Evolutionary conservation across 75 land plant species (phyloP).

Genomic region (Chamaecyparis obtusa): DNA sequence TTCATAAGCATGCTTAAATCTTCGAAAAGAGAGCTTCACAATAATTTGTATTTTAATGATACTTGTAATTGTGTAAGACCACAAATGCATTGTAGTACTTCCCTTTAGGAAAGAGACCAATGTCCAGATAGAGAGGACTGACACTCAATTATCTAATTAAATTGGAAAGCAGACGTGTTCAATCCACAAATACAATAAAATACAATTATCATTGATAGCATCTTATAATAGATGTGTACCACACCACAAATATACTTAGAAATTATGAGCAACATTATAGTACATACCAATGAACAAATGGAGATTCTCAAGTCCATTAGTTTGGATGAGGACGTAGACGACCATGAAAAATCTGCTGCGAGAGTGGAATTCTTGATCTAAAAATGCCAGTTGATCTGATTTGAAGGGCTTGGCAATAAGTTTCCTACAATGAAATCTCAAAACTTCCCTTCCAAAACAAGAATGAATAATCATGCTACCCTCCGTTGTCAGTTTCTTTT

Average conservation of each 20-base stretch:
- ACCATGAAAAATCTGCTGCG: background rate
- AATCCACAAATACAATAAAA: background rate
- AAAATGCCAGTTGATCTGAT: background rate
- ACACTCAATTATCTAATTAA: background rate
- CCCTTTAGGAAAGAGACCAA: too few relatives aligned
- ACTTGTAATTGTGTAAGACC: too few relatives aligned
- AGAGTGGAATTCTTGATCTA: background rate
- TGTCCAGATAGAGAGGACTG: background rate
- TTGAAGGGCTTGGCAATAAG: background rate
- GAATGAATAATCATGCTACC: background rate
- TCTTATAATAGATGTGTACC: too few relatives aligned
- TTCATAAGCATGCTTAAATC: background rate
- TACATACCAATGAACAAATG: background rate
- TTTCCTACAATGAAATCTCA: background rate
- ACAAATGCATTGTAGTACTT: too few relatives aligned
- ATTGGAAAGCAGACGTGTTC: background rate
- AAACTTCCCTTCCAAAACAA: background rate
- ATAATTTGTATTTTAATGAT: too few relatives aligned
- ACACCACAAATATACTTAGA: background rate
- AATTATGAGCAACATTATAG: background rate
- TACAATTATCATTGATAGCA: too few relatives aligned
- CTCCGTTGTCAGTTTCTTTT: background rate
- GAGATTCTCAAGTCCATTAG: too few relatives aligned
- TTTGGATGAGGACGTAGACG: background rate
- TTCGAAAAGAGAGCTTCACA: too few relatives aligned